A percentile compares a stretch with the other conserved stretches of the same genome.
Conservation (phyloP, 2,329 filamentous ascomycete genomes). For the Fonsecaea erecta region DNA sequence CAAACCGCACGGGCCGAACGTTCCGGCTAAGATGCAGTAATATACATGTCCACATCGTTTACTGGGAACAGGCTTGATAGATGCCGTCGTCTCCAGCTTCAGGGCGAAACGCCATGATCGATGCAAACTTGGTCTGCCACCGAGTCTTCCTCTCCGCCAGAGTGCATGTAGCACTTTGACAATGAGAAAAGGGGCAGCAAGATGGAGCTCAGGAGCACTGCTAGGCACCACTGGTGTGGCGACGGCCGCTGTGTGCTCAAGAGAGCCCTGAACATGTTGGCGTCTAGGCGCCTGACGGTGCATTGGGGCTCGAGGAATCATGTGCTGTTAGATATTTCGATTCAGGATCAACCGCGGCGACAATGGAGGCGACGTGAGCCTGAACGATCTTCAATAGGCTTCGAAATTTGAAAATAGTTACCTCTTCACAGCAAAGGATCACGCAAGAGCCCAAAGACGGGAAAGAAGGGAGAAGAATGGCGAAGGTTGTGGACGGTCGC, state of each 20-base stretch:
- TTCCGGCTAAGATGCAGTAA: too few species aligned
- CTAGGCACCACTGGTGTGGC: background rate
- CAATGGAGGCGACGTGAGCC: background rate
- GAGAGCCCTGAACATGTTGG: background rate
- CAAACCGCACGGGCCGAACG: too few species aligned
- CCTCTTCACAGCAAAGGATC: background rate
- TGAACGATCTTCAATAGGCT: background rate
- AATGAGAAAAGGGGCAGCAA: conserved; percentile 23
- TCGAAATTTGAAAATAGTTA: background rate
- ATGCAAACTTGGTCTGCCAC: background rate
- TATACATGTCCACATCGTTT: too few species aligned
- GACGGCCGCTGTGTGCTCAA: background rate
- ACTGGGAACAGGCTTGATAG: too few species aligned
- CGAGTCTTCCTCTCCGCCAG: conserved; percentile 19
- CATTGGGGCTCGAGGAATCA: background rate
- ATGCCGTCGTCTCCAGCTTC: too few species aligned
- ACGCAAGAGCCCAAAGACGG: background rate
- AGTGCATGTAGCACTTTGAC: conserved; percentile 21
- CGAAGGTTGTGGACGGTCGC: background rate
- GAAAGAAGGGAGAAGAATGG: background rate
- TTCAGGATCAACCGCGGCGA: background rate
- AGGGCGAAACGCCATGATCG: too few species aligned
- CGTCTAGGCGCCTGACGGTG: background rate
- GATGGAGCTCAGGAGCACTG: background rate
- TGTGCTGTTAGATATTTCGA: too few species aligned